These are phyloP conservation scores for Metarhizium rileyi DNA, from an alignment of 2,329 filamentous ascomycete genomes.

Conservation along the genomic window DNA sequence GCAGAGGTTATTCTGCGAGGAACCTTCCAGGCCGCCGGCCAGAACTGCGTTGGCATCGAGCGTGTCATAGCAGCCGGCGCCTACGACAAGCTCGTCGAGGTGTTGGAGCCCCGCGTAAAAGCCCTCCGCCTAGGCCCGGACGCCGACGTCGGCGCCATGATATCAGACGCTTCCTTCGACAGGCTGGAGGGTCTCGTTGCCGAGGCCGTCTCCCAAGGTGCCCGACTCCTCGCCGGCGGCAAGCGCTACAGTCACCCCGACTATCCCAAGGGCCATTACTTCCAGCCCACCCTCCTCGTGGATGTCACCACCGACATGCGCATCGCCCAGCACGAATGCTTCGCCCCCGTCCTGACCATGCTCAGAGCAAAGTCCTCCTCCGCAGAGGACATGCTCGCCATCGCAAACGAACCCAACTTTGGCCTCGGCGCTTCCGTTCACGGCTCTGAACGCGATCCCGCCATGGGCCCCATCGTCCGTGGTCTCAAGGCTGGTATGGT, in stretches of 20 bases:
- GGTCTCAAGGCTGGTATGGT: slow-evolving; percentile 81
- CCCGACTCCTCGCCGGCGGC: slow-evolving; percentile 73
- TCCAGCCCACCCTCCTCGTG: slow-evolving; percentile 80
- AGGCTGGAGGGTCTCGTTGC: slow-evolving; percentile 67
- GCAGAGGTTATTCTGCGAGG: slow-evolving; percentile 80
- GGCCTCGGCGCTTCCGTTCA: slow-evolving; percentile 86
- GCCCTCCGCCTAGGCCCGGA: slow-evolving; percentile 66
- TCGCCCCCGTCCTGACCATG: slow-evolving; percentile 80
- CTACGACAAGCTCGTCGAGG: slow-evolving; percentile 63
- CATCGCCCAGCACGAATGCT: slow-evolving; percentile 85
- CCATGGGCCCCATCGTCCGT: slow-evolving; percentile 54
- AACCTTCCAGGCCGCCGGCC: slow-evolving; percentile 88
- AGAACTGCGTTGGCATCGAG: slow-evolving; percentile 97
- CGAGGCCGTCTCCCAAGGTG: slow-evolving; percentile 70
- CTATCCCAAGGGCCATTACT: slow-evolving; percentile 78
- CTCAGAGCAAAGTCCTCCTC: slow-evolving; percentile 61
- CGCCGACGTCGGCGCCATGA: slow-evolving; percentile 81
- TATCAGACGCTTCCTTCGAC: slow-evolving; percentile 67
- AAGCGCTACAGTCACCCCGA: slow-evolving; percentile 60
- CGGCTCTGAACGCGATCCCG: slow-evolving; percentile 51
- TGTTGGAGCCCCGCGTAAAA: slow-evolving; percentile 64
- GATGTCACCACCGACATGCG: slow-evolving; percentile 79
- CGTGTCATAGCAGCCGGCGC: slow-evolving; percentile 71
- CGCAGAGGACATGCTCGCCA: slow-evolving; percentile 53
- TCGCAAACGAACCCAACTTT: slow-evolving; percentile 79